phyloP scores from a whole-genome alignment of 495 filamentous ascomycete genomes.

The Talaromyces proteolyticus region DNA sequence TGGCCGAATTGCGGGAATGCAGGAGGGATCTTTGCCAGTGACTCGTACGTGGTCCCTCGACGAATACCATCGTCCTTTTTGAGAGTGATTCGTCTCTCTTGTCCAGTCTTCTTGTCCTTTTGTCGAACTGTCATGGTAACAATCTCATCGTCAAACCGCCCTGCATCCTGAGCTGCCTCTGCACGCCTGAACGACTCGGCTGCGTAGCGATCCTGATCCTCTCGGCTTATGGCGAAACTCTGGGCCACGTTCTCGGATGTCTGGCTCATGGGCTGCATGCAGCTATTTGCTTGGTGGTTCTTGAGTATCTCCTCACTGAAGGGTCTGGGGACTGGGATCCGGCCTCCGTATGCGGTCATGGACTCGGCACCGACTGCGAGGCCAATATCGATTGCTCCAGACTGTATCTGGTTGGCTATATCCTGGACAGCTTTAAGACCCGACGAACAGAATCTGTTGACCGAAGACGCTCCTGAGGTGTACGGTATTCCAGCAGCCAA shows the following conservation, averaged over 20 bases:
- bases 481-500: constrained; percentile 86
- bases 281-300: constrained; percentile 67
- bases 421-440: constrained; percentile 83
- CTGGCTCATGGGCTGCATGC: constrained; percentile 82
- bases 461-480: constrained; percentile 62
- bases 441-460: constrained; percentile 87
- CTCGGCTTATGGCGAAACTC: constrained; percentile 70
- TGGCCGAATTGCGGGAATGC: constrained; percentile 78
- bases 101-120: constrained; percentile 62
- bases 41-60: constrained; percentile 72
- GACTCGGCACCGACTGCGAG: constrained; percentile 75
- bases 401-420: constrained; percentile 71
- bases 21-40: constrained; percentile 65
- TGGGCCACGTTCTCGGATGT: constrained; percentile 82
- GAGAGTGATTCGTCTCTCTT: constrained; percentile 61
- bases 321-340: constrained; percentile 61
- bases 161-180: constrained; percentile 73
- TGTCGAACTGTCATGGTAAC: constrained; percentile 64
- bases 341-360: constrained; percentile 64
- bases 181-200: constrained; percentile 73
- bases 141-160: constrained; percentile 80
- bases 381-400: constrained; percentile 72
- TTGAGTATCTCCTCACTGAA: constrained; percentile 54
- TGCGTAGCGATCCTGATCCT: constrained; percentile 70
- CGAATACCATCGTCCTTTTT: constrained; percentile 78